Base-by-base conservation (phyloP, 2,329 filamentous ascomycete genomes). In the Sporothrix pseudoabietina region DNA sequence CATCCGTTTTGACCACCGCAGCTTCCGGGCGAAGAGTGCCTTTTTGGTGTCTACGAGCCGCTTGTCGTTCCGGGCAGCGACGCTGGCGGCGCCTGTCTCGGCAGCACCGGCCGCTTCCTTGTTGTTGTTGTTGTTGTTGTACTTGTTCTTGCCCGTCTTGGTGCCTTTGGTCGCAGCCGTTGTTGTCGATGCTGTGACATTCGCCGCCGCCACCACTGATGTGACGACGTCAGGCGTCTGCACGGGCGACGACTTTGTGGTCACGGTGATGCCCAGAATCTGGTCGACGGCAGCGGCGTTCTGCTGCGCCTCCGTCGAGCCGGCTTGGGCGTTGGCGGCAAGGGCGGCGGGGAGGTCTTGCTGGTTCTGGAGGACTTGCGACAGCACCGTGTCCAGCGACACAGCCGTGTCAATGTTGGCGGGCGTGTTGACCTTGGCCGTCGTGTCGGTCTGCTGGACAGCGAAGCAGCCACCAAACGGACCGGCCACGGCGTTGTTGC, bases 381-480 rank as follows among this genome's bases (percentile, higher is more conserved):
- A 80, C 1, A 82, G 75, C 59, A 89, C 82, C 19, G 78, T 82
- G 1, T 84, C 79, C 9, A 87, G 79, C 1, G 80, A 82, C 73
- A 85, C 80, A 0, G 78, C 79, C 0, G 87, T 89, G 4, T 77
- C 73, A 77, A 90, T 85, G 71, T 73, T 74, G n/a, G 5, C 14
- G 5, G 72, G 49, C 0, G 80, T 82, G 80, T 87, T 87, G 72
- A 78, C 78, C 68, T 79, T 83, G 63, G 83, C 73, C 0, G 79
- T 76, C 14, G 77, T 77, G 75, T 88, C 87, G 41, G 81, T 80
- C 77, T 90, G 88, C 78, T 88, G 85, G 22, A 89, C 83, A 1
- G 87, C 81, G 78, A 89, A 86, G 80, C 88, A 90, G 69, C 87
- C 77, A 26, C 79, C 79, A 72, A 89, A 89, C 6, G 76, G 76